phyloP scores from a whole-genome alignment of 768 basidiomycete species.

The Phanerodontia chrysosporium region DNA sequence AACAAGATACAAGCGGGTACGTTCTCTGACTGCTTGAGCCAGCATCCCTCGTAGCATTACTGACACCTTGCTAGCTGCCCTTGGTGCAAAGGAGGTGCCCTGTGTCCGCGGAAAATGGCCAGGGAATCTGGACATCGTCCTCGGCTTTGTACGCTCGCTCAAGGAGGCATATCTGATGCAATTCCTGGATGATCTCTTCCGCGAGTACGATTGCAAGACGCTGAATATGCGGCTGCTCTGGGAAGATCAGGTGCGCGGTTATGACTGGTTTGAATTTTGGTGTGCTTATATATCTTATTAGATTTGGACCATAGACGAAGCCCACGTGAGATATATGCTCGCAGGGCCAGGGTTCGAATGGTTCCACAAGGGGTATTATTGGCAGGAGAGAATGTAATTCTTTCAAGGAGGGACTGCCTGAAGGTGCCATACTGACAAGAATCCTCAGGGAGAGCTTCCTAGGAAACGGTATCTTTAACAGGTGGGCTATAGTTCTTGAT shows the following conservation, averaged over 20 bases:
- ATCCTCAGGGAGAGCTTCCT: background rate
- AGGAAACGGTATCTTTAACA: background rate
- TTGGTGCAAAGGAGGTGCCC: background rate
- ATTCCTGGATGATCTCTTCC: background rate
- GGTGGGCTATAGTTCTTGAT: background rate
- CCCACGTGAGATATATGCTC: background rate
- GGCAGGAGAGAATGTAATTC: background rate
- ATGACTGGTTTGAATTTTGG: background rate
- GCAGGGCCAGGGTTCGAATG: background rate
- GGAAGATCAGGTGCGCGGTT: conserved; percentile 21
- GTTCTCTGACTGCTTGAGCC: too few species aligned
- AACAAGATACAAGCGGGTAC: background rate
- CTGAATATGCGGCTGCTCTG: background rate
- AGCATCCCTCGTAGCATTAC: too few species aligned
- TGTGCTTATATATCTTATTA: conserved; percentile 24
- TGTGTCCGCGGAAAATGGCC: background rate
- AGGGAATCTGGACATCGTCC: background rate
- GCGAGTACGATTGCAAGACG: background rate
- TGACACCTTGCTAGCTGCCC: background rate
- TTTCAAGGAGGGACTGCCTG: background rate
- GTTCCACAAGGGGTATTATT: background rate
- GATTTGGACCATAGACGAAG: background rate
- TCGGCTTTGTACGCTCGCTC: background rate
- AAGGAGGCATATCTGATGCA: background rate
- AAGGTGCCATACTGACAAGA: background rate